Evolutionary conservation across 2,329 filamentous ascomycete genomes (phyloP).

Genomic region (Talaromyces sp.): DNA sequence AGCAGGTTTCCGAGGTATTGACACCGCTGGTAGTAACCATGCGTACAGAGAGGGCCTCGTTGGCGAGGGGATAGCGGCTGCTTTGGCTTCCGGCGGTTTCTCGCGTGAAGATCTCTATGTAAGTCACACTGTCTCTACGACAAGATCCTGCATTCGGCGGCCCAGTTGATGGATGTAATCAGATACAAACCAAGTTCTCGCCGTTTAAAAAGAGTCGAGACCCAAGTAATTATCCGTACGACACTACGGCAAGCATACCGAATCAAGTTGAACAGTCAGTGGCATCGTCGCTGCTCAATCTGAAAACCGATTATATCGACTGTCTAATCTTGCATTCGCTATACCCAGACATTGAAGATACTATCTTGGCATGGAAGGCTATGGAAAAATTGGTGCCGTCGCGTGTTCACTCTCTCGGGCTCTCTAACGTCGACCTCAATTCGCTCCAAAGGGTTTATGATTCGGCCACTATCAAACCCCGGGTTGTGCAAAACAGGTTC

Average conservation of each 20-base stretch:
- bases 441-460: neutral
- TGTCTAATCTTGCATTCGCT: slow-evolving; percentile 9
- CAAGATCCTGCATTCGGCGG: neutral
- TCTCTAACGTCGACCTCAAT: slow-evolving; percentile 5
- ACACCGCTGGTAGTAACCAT: slow-evolving; percentile 5
- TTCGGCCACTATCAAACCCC: neutral
- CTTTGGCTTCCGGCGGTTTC: neutral
- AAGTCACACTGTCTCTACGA: neutral
- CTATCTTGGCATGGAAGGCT: slow-evolving; percentile 3
- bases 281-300: slow-evolving; percentile 1
- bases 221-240: neutral
- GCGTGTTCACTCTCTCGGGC: neutral
- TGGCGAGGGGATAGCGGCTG: slow-evolving; percentile 7
- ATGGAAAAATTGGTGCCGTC: slow-evolving; percentile 9
- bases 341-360: slow-evolving; percentile 2
- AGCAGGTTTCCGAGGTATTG: slow-evolving; percentile 13
- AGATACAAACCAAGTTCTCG: slow-evolving; percentile 14
- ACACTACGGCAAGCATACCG: neutral
- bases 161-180: neutral
- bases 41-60: slow-evolving; percentile 11
- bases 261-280: slow-evolving; percentile 10
- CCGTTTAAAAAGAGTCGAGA: slow-evolving; percentile 5
- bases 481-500: slow-evolving; percentile 7
- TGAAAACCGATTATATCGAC: slow-evolving; percentile 8
- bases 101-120: slow-evolving; percentile 6